These are phyloP conservation scores for Pichia exigua DNA, from an alignment of 805 yeast genomes.

Conservation along the genomic window DNA sequence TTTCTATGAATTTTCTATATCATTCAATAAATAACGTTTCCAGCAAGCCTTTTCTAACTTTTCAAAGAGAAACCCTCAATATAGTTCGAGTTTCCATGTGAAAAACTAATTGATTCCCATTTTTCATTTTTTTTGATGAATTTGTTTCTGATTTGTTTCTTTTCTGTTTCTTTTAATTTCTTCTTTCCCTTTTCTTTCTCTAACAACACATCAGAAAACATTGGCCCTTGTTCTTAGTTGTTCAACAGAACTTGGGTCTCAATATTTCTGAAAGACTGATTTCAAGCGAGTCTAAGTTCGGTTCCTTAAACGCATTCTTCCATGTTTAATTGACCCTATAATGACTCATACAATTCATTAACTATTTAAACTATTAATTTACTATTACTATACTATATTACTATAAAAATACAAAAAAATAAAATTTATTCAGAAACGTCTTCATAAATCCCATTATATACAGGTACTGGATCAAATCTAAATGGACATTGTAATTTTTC, in stretches of 20 bases:
- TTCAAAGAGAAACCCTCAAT: neutral
- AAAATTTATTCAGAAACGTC: constrained; percentile 22
- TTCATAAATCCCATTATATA: constrained; percentile 17
- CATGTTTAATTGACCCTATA: constrained; percentile 9
- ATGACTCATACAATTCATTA: constrained; percentile 3
- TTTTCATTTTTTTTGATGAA: neutral
- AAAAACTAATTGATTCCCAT: too few species aligned
- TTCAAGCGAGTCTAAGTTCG: constrained; percentile 7
- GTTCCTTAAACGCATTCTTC: constrained; percentile 4
- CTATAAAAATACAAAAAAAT: neutral
- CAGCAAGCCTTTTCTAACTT: neutral
- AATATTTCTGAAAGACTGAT: constrained; percentile 8
- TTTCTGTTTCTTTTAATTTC: neutral
- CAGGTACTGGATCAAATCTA: constrained; percentile 19
- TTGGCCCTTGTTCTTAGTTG: constrained; percentile 3
- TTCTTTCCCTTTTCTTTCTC: neutral
- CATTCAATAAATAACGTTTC: neutral
- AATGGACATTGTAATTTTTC: constrained; percentile 19
- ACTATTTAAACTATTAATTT: neutral
- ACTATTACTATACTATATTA: neutral
- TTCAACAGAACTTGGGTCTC: constrained; percentile 6
- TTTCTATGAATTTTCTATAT: too few species aligned
- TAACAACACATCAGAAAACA: constrained; percentile 10
- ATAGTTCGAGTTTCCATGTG: neutral
- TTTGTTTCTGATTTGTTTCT: neutral